A percentile compares a stretch with the other conserved stretches of the same genome.
Conservation (phyloP, 805 yeast species). For the Ascoidea rubescens region DNA sequence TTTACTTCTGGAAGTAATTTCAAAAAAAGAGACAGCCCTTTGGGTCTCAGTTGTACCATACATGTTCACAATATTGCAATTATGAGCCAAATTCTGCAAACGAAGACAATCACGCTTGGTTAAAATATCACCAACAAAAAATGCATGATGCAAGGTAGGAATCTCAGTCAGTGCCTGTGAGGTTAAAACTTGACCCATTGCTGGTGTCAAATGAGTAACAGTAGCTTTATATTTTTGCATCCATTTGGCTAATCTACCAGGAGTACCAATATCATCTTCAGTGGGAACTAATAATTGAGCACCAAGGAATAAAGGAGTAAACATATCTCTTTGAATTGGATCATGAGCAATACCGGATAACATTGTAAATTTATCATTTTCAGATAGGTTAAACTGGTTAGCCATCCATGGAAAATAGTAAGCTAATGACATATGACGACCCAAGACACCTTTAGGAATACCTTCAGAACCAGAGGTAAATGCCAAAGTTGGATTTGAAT, state of each 20-base stretch:
- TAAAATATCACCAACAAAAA: conserved; percentile 94
- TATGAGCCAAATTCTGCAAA: conserved; percentile 81
- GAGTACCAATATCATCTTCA: conserved; percentile 95
- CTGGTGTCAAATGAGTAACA: conserved; percentile 96
- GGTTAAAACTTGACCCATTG: conserved; percentile 95
- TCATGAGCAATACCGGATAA: conserved; percentile 98
- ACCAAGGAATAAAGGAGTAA: conserved; percentile 92
- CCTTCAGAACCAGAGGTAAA: conserved; percentile 99
- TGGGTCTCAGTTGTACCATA: conserved; percentile 99
- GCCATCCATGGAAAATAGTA: conserved; percentile 99
- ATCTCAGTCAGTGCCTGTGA: conserved; percentile 89
- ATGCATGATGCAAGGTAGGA: conserved; percentile 84
- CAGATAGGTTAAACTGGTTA: conserved; percentile 60
- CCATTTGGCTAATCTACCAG: conserved; percentile 96
- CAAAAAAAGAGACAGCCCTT: conserved; percentile 91
- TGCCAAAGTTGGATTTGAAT: conserved; percentile 89
- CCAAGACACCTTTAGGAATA: conserved; percentile 95
- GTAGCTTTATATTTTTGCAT: conserved; percentile 84
- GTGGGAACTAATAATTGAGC: conserved; percentile 91
- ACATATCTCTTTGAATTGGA: conserved; percentile 98
- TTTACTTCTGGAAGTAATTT: conserved; percentile 57
- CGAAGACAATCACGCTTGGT: conserved; percentile 95
- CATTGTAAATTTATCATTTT: conserved; percentile 88
- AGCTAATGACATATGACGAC: conserved; percentile 93
- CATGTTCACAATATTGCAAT: conserved; percentile 89